Evolutionary conservation across 345 rosid species (phyloP), one percentile per base, ranked within the genome.

Genomic region (rapeseed (Brassica napus)): DNA sequence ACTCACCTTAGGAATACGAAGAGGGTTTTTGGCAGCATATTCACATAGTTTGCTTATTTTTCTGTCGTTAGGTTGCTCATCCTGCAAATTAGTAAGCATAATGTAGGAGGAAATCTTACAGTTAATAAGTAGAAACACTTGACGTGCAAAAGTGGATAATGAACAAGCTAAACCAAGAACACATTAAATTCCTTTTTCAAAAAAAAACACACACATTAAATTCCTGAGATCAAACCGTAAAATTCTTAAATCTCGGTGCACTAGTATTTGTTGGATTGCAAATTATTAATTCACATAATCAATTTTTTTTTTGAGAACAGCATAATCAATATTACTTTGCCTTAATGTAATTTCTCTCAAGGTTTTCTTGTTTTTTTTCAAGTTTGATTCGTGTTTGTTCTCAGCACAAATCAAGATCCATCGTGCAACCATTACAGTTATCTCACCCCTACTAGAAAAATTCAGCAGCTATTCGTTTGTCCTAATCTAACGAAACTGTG

Each of bases 21-120:
- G 93, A 82, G 93, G 91, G 73, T 89, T 91, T 78, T 73, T 89
- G 0, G 89, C 69, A 79, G 90, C 92, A 58, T 89, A 91, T 84
- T 89, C 97, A 82, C 90, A 87, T 16, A 54, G 24, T 54, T 54
- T 54, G 18, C 59, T 54, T 3, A 54, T 54, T 54, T 54, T 54
- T 54, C 59, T 54, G 59, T 54, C 59, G 2, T 54, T 54, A 54
- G 59, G 59, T 54, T 54, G 59, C 59, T 54, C 59, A 54, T 54
- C 59, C 59, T 54, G 59, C 59, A 54, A 54, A 54, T 16, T 54
- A 54, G 2, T 54, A n/a, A 54, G 23, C 24, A 54, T 16, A 16
- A 12, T 3, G 11, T 11, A 60, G 16, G 16, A 47, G 37, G 18
- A 69, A 7, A 23, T 65, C 28, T 9, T 26, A 5, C 0, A 42